A percentile compares a stretch with the other conserved stretches of the same genome.
These are phyloP conservation scores for Paramecium sonneborni DNA, from an alignment of 73 alveolate species.

Conservation along the genomic window DNA sequence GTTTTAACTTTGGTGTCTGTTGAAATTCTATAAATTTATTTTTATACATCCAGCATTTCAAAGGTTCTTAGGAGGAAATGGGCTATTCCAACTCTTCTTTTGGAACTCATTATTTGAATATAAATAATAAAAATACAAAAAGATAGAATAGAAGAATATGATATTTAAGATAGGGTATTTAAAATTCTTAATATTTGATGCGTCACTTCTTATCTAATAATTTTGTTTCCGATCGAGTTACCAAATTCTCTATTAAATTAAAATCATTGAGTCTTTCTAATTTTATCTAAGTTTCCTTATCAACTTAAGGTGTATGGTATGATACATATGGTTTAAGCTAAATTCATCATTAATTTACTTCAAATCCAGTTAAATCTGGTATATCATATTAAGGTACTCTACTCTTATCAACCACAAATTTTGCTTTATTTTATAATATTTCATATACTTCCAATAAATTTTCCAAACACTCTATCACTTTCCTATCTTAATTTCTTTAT, in stretches of 20 bases:
- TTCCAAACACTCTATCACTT: constrained; percentile 60
- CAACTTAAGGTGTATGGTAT: constrained; percentile 57
- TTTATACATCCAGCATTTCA: constrained; percentile 40
- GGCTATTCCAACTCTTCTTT: constrained; percentile 37
- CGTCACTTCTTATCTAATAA: constrained; percentile 29
- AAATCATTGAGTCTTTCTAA: constrained; percentile 51
- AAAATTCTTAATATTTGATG: constrained; percentile 29
- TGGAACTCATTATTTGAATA: constrained; percentile 10
- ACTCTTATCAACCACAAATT: constrained; percentile 45
- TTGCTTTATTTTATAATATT: not conserved
- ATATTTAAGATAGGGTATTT: not conserved
- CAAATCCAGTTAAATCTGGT: constrained; percentile 64
- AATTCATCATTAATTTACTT: not conserved
- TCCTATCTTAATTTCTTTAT: not conserved
- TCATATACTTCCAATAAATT: constrained; percentile 56
- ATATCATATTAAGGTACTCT: constrained; percentile 57
- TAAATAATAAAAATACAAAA: not conserved
- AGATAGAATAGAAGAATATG: constrained; percentile 21
- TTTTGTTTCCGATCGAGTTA: not conserved
- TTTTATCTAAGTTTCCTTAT: constrained; percentile 44
- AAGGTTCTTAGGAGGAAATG: constrained; percentile 20
- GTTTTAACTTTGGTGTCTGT: constrained; percentile 21
- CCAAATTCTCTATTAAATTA: constrained; percentile 39
- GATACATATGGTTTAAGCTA: constrained; percentile 64
- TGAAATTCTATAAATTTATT: not conserved